Percentiles rank a stretch among this genome's conserved stretches.
Conservation (phyloP, 768 basidiomycete species). For the Astraeus odoratus region DNA sequence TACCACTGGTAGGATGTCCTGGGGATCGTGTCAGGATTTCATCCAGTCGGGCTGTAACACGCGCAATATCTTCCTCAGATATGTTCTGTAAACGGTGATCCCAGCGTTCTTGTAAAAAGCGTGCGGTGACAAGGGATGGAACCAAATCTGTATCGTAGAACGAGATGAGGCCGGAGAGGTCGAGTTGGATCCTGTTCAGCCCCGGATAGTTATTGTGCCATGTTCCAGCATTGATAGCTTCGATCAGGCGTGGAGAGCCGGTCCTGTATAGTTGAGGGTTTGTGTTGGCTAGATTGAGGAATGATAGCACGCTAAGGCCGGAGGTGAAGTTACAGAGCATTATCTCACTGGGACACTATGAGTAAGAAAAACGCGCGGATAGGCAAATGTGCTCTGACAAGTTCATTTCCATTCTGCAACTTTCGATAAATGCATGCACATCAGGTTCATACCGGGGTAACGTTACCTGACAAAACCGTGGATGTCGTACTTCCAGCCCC, state of each 20-base stretch:
- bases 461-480: conserved; percentile 31
- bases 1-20: conserved; percentile 18
- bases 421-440: no score
- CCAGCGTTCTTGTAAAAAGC: conserved; percentile 12
- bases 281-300: conserved; percentile 25
- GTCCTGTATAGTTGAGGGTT: not conserved
- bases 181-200: conserved; percentile 19
- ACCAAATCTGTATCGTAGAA: conserved; percentile 22
- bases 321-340: conserved; percentile 42
- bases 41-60: conserved; percentile 3
- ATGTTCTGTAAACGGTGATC: conserved; percentile 14
- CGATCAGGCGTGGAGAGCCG: conserved; percentile 1
- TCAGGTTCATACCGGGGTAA: no score
- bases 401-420: conserved; percentile 40
- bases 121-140: conserved; percentile 12
- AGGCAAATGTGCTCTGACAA: conserved; percentile 30
- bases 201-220: conserved; percentile 23
- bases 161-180: conserved; percentile 15
- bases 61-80: conserved; percentile 9
- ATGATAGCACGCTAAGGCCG: conserved; percentile 35
- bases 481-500: conserved; percentile 25
- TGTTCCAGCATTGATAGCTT: conserved; percentile 12
- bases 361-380: not conserved
- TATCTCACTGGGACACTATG: conserved; percentile 31
- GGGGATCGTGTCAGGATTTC: conserved; percentile 1